Base-by-base conservation (phyloP, 495 filamentous ascomycete species). In the Penicillium pulvis region DNA sequence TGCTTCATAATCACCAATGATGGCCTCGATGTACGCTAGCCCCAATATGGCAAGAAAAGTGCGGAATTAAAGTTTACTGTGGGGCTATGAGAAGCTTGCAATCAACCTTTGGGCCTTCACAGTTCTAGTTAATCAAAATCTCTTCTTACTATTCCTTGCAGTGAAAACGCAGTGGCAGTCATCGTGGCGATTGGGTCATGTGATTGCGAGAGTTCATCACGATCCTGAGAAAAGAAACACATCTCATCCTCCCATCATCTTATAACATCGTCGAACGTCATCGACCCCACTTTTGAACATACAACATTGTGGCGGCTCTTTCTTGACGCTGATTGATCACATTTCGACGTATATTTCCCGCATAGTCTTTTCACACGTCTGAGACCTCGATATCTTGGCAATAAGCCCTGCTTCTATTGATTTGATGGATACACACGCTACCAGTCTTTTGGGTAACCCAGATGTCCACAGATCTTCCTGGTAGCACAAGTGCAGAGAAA, bases 21-120 rank as follows among this genome's bases (percentile, higher is more conserved):
- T 41, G 28, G 6, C 28, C 28, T 5, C 6, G 4, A 10, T 43
- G 30, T 30, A 28, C 30, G 39, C 55, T 57, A 57, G 39, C 33
- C 57, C 57, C 4, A 44, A 61, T 53, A 8, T 53, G 58, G 62
- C 47, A 58, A 58, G 51, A 58, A 61, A 65, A 58, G 30, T 35
- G 58, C 14, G 43, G 20, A 42, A 49, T 57, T 64, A 57, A 33
- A 28, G 55, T 59, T 65, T 56, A 11, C 14, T 26, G 49, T 49
- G 41, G 51, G 36, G 47, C 51, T 2, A 11, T 14, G 26, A 28
- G 20, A 42, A 23, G 20, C 10, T 26, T 28, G 17, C 28, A 28
- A 28, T 28, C 4, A 28, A 28, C 28, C 6, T 3, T 5, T 28
- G 28, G 28, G 28, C 28, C 28, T 28, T 4, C 1, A 4, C 4